Percentiles rank a stretch among this genome's conserved stretches.
Conservation (phyloP, 176 grass and related monocot genomes). For the Cocos nucifera region DNA sequence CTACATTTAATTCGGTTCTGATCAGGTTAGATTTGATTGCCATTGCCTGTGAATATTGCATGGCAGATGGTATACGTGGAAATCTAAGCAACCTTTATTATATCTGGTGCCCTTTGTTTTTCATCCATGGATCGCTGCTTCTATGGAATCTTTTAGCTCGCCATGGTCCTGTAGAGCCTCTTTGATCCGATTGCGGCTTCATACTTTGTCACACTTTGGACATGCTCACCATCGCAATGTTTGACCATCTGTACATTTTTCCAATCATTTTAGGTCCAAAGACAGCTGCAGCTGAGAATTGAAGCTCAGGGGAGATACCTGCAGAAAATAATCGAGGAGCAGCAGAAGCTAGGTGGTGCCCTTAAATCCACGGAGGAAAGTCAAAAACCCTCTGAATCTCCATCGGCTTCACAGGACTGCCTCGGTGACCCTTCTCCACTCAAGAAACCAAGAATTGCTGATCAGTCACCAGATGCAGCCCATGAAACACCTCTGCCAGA, state of each 20-base stretch:
- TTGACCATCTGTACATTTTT: no score
- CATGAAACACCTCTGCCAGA: conserved; percentile 29
- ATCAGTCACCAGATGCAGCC: conserved; percentile 29
- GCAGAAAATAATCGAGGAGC: conserved; percentile 97
- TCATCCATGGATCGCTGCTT: no score
- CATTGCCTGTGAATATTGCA: no score
- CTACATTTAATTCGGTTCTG: no score
- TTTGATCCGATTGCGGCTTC: no score
- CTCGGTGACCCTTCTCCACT: conserved; percentile 27
- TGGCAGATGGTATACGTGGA: no score
- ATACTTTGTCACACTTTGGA: no score
- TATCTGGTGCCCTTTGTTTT: no score
- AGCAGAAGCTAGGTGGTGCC: conserved; percentile 55
- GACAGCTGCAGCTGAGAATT: conserved; percentile 87
- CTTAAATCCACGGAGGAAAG: conserved; percentile 47
- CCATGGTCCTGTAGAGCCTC: no score
- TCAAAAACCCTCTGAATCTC: conserved; percentile 36
- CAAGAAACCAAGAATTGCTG: conserved; percentile 48
- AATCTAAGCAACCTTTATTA: no score
- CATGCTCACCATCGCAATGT: not conserved
- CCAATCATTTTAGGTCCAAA: conserved; percentile 67
- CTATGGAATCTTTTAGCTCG: no score
- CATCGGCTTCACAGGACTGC: conserved; percentile 45
- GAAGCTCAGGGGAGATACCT: conserved; percentile 88
- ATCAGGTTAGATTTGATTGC: no score